phyloP scores from a whole-genome alignment of 257 asterid genomes.

The Salvia splendens region DNA sequence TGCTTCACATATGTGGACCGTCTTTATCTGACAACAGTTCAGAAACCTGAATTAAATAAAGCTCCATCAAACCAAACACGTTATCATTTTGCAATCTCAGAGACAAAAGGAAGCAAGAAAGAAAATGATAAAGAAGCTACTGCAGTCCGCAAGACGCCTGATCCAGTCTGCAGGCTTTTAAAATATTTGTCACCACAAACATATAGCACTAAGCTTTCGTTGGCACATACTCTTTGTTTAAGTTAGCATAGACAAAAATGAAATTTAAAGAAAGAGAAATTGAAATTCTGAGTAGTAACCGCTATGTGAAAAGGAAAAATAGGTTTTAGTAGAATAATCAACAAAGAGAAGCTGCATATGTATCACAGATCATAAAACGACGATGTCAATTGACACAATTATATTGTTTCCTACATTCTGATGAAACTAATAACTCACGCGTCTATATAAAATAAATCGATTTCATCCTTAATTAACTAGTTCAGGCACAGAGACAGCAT shows the following conservation, averaged over 20 bases:
- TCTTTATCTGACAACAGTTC: constrained; percentile 56
- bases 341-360: neutral
- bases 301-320: neutral
- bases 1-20: constrained; percentile 85
- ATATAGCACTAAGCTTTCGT: constrained; percentile 8
- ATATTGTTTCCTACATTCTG: neutral
- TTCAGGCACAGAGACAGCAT: constrained; percentile 19
- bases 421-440: constrained; percentile 7
- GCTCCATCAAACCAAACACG: constrained; percentile 18
- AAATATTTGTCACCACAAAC: constrained; percentile 5
- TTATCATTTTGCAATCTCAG: constrained; percentile 9
- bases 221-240: neutral
- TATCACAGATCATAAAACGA: constrained; percentile 7
- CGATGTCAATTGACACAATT: neutral
- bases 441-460: constrained; percentile 1
- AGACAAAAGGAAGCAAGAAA: neutral
- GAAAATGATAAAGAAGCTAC: constrained; percentile 19
- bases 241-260: constrained; percentile 9
- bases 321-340: neutral
- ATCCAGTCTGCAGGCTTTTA: constrained; percentile 21
- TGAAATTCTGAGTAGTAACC: constrained; percentile 9
- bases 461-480: constrained; percentile 12
- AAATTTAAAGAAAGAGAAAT: constrained; percentile 15
- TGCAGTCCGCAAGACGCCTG: constrained; percentile 6
- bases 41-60: constrained; percentile 22